Evolutionary conservation across 2,329 filamentous ascomycete genomes (phyloP).

Genomic region (Cladophialophora chaetospira): DNA sequence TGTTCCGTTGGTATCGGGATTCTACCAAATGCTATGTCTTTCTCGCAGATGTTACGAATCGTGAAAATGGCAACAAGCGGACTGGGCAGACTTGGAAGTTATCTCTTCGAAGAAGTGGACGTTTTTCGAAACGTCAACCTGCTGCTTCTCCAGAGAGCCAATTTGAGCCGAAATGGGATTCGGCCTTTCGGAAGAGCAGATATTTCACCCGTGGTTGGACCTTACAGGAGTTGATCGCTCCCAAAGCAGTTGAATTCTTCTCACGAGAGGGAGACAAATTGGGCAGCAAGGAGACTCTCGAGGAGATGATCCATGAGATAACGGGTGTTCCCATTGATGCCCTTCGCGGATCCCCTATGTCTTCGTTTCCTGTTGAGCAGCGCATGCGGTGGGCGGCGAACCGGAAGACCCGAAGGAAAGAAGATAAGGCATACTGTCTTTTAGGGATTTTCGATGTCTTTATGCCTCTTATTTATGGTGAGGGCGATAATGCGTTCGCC

Average conservation of each 20-base stretch:
- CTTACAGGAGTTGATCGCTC: conserved; percentile 31
- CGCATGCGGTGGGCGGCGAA: not conserved
- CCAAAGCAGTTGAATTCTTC: conserved; percentile 33
- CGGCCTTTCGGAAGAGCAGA: not conserved
- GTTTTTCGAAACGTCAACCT: too few species aligned
- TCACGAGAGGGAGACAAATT: conserved; percentile 25
- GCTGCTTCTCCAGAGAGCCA: too few species aligned
- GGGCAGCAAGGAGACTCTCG: conserved; percentile 17
- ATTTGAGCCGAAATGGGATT: too few species aligned
- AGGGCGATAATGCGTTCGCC: not conserved
- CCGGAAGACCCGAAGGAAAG: not conserved
- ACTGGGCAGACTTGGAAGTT: not conserved
- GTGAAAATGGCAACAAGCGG: not conserved
- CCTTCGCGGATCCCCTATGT: not conserved
- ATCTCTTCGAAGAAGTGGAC: too few species aligned
- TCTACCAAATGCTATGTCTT: conserved; percentile 25
- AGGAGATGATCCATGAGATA: not conserved
- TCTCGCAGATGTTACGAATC: conserved; percentile 12
- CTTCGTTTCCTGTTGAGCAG: conserved; percentile 13
- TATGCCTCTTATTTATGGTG: not conserved
- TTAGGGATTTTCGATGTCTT: not conserved
- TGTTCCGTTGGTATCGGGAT: conserved; percentile 25
- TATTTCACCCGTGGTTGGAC: not conserved
- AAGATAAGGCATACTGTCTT: not conserved
- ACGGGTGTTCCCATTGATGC: not conserved